phyloP scores from a whole-genome alignment of 305 asterid species.

The Caryopteris hybrid region DNA sequence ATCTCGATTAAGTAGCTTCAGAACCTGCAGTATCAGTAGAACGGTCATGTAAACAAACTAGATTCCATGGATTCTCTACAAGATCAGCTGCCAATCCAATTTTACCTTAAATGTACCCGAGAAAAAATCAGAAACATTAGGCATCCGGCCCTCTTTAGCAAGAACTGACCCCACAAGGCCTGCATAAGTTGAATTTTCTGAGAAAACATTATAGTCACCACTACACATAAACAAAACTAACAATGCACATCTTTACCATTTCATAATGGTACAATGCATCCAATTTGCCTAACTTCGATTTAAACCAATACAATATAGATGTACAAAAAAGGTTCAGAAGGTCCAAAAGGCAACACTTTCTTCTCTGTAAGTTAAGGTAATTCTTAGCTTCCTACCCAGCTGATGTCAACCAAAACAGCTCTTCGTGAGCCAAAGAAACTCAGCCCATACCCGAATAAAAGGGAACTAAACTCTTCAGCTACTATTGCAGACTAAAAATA shows the following conservation, averaged over 20 bases:
- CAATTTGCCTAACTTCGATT: background rate
- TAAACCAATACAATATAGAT: no score
- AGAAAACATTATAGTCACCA: background rate
- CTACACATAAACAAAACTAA: background rate
- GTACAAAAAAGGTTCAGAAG: no score
- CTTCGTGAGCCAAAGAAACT: no score
- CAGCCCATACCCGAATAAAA: no score
- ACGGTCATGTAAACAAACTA: background rate
- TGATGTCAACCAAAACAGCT: background rate
- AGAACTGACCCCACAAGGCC: slow-evolving; percentile 83
- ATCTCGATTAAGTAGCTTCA: slow-evolving; percentile 46
- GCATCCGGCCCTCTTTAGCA: slow-evolving; percentile 65
- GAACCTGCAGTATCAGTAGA: slow-evolving; percentile 38
- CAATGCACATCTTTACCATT: background rate
- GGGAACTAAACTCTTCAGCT: background rate
- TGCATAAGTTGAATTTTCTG: slow-evolving; percentile 26
- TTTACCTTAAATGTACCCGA: slow-evolving; percentile 81
- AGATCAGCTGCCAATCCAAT: background rate
- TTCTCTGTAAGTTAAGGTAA: background rate
- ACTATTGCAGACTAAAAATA: background rate
- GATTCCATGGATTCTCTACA: background rate
- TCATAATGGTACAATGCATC: background rate
- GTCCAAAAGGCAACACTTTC: background rate
- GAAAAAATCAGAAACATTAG: slow-evolving; percentile 49
- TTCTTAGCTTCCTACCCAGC: background rate